These are phyloP conservation scores for Crassisporium funariophilum DNA, from an alignment of 768 basidiomycete species.

Conservation along the genomic window DNA sequence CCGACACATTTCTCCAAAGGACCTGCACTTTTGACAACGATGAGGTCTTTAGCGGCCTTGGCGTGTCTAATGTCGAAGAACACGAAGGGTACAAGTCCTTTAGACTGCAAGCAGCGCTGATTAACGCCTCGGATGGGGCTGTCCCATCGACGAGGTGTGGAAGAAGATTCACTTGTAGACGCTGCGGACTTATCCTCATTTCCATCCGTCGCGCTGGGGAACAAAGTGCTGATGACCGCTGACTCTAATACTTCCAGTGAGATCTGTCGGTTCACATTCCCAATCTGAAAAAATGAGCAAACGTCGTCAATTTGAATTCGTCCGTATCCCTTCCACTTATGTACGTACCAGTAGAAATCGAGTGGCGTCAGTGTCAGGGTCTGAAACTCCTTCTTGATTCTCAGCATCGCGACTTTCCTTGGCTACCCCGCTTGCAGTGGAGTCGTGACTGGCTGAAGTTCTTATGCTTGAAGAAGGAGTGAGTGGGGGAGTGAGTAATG, in stretches of 20 bases:
- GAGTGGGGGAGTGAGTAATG: slow-evolving; percentile 66
- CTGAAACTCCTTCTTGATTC: slow-evolving; percentile 22
- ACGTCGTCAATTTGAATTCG: background rate
- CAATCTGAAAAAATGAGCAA: slow-evolving; percentile 27
- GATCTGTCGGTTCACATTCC: slow-evolving; percentile 36
- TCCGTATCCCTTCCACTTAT: background rate
- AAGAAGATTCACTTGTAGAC: no score
- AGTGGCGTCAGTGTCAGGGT: slow-evolving; percentile 31
- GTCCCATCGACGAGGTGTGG: slow-evolving; percentile 6
- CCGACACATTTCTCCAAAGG: slow-evolving; percentile 32
- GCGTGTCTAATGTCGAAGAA: slow-evolving; percentile 65
- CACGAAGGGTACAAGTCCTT: slow-evolving; percentile 57
- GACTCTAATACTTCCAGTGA: slow-evolving; percentile 27
- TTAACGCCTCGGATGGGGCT: slow-evolving; percentile 56
- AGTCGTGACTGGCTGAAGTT: slow-evolving; percentile 38
- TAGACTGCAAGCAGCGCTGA: slow-evolving; percentile 48
- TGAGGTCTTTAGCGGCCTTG: slow-evolving; percentile 43
- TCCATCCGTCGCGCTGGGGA: slow-evolving; percentile 15
- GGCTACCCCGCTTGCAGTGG: slow-evolving; percentile 17
- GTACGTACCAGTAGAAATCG: slow-evolving; percentile 38
- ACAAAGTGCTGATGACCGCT: slow-evolving; percentile 24
- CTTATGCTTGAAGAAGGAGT: slow-evolving; percentile 64
- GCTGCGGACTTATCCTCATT: no score
- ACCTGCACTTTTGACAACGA: slow-evolving; percentile 33
- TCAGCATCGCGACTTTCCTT: slow-evolving; percentile 21